Evolutionary conservation across 139 green algal species (phyloP).

Genomic region (Desmodesmus armatus): DNA sequence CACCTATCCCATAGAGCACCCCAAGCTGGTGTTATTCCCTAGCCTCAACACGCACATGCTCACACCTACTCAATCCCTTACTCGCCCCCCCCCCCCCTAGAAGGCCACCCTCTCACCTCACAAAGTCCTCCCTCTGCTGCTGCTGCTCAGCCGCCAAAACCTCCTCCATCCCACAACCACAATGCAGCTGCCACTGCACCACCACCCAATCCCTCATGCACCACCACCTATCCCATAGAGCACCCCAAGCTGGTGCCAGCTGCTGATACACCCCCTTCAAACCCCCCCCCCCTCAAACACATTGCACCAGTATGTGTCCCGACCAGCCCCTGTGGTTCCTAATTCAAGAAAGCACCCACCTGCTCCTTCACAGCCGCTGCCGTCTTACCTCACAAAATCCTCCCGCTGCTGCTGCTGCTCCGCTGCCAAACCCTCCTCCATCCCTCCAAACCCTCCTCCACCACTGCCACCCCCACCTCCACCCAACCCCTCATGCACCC

Average conservation of each 20-base stretch:
- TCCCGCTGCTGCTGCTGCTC: conserved; percentile 46
- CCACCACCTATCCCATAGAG: conserved; percentile 69
- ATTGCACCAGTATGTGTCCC: too few relatives aligned
- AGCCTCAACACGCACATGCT: too few relatives aligned
- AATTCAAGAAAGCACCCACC: too few relatives aligned
- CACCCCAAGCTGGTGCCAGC: conserved; percentile 57
- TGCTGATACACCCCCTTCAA: conserved; percentile 17
- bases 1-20: conserved; percentile 67
- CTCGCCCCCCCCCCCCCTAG: too few relatives aligned
- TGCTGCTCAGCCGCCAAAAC: conserved; percentile 56
- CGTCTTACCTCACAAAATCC: too few relatives aligned
- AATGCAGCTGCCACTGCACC: conserved; percentile 8
- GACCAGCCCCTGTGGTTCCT: too few relatives aligned
- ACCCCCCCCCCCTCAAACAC: too few relatives aligned
- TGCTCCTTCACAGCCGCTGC: too few relatives aligned
- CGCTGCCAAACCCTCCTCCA: conserved; percentile 48
- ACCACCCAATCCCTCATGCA: conserved; percentile 18
- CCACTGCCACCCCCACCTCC: too few relatives aligned
- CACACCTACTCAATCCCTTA: too few relatives aligned
- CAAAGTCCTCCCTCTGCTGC: conserved; percentile 18
- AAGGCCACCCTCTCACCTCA: conserved; percentile 28
- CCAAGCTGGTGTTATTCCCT: conserved; percentile 58
- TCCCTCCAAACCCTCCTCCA: not conserved
- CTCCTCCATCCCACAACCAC: conserved; percentile 26
- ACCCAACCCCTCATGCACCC: too few relatives aligned